Conservation (phyloP, 1,139 yeast genomes). For the Taphrina populina region DNA sequence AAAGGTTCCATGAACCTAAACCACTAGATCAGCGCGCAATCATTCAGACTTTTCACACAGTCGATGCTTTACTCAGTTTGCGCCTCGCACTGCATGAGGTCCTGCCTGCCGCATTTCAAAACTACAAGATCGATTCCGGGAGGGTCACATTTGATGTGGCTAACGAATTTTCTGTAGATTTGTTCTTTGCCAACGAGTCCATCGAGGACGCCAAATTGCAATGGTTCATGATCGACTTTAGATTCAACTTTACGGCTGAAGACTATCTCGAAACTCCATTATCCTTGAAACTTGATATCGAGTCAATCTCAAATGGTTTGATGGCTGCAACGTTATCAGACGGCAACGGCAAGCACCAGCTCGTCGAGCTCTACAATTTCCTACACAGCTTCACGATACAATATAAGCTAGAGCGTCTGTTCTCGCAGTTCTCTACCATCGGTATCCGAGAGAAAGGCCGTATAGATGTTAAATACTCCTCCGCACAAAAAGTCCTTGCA, state of each 20-base stretch:
- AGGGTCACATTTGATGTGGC: conserved; percentile 65
- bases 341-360: conserved; percentile 43
- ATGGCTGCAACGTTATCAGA: conserved; percentile 7
- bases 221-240: conserved; percentile 70
- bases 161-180: conserved; percentile 65
- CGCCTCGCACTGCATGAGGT: conserved; percentile 63
- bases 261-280: conserved; percentile 17
- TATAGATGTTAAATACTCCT: conserved; percentile 29
- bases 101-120: conserved; percentile 50
- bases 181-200: conserved; percentile 56
- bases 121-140: conserved; percentile 71
- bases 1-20: conserved; percentile 48
- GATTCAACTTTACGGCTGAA: conserved; percentile 42
- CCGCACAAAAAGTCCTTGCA: conserved; percentile 15
- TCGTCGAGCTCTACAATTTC: conserved; percentile 63
- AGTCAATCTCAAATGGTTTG: conserved; percentile 10
- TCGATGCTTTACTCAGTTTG: conserved; percentile 71
- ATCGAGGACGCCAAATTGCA: conserved; percentile 63
- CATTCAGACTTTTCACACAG: conserved; percentile 61
- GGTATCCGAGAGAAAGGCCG: conserved; percentile 18
- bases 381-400: conserved; percentile 48
- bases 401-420: conserved; percentile 32
- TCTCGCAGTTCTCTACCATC: conserved; percentile 19
- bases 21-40: conserved; percentile 59
- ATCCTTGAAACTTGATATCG: conserved; percentile 41